A percentile compares a stretch with the other conserved stretches of the same genome.
phyloP scores from a whole-genome alignment of 176 grass and related monocot genomes.

The Saccharum officinarum region DNA sequence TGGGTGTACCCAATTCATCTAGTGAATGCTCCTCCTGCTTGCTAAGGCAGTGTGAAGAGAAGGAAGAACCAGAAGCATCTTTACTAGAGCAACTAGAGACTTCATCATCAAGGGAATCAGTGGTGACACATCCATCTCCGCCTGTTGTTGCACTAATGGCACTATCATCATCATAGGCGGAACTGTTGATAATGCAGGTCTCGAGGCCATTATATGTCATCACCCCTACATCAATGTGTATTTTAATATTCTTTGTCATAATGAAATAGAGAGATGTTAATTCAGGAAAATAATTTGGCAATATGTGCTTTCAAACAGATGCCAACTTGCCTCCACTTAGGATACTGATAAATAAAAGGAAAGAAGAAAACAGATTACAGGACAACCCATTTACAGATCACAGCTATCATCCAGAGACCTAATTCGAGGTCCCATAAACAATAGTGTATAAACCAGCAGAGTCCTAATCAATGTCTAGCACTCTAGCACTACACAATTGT shows the following conservation, averaged over 20 bases:
- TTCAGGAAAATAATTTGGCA: neutral
- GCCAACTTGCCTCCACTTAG: neutral
- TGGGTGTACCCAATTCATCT: conserved; percentile 53
- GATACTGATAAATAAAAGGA: neutral
- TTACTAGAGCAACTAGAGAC: conserved; percentile 93
- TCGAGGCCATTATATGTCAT: conserved; percentile 86
- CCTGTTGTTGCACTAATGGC: conserved; percentile 58
- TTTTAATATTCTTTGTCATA: neutral
- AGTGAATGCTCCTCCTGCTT: conserved; percentile 74
- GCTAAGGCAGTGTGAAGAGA: conserved; percentile 65
- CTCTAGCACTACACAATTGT: neutral
- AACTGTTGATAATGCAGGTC: conserved; percentile 77
- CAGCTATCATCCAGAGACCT: neutral
- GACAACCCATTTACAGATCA: neutral
- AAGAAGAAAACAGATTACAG: neutral
- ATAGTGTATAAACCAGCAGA: neutral
- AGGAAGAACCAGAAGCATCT: conserved; percentile 66
- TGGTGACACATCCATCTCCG: conserved; percentile 56
- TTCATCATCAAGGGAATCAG: conserved; percentile 84
- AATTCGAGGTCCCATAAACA: neutral
- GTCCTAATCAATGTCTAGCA: neutral
- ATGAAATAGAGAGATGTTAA: neutral
- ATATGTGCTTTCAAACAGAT: neutral
- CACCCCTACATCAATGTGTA: conserved; percentile 52
- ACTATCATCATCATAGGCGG: conserved; percentile 77